Conservation (phyloP, 1,284 basidiomycete genomes). For the Cutaneotrichosporon curvatum region DNA sequence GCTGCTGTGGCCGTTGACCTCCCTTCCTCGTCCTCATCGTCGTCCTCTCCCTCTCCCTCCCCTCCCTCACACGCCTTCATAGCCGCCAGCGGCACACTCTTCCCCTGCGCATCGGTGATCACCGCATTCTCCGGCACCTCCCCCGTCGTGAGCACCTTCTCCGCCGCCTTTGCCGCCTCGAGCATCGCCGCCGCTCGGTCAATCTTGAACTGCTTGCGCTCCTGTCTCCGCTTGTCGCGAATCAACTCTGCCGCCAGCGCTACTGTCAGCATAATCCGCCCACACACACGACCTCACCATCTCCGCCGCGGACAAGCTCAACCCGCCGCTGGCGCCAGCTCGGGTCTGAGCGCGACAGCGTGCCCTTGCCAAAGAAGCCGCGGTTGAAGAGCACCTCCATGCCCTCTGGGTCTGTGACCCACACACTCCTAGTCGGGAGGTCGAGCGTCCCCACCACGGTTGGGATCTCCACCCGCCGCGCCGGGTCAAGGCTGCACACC, state of each 20-base stretch:
- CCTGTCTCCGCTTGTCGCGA: constrained; percentile 71
- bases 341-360: constrained; percentile 86
- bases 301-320: constrained; percentile 52
- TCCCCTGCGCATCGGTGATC: not conserved
- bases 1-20: constrained; percentile 1
- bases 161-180: constrained; percentile 44
- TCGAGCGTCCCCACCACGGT: constrained; percentile 58
- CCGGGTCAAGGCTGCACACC: not conserved
- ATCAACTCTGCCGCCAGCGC: constrained; percentile 60
- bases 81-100: not conserved
- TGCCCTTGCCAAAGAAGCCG: constrained; percentile 97
- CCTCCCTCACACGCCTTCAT: not conserved
- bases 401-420: constrained; percentile 61
- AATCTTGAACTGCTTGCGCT: constrained; percentile 82
- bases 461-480: constrained; percentile 2
- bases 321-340: constrained; percentile 76
- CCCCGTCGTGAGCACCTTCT: constrained; percentile 37
- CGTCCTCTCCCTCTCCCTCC: constrained; percentile 5
- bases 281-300: constrained; percentile 31
- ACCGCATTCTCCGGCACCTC: constrained; percentile 16
- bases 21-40: not conserved
- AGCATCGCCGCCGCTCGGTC: constrained; percentile 56
- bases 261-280: constrained; percentile 11
- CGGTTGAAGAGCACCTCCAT: constrained; percentile 70
- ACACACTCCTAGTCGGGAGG: constrained; percentile 65